Base-by-base conservation (phyloP, 2,329 filamentous ascomycete genomes). In the Septoria petroselini region DNA sequence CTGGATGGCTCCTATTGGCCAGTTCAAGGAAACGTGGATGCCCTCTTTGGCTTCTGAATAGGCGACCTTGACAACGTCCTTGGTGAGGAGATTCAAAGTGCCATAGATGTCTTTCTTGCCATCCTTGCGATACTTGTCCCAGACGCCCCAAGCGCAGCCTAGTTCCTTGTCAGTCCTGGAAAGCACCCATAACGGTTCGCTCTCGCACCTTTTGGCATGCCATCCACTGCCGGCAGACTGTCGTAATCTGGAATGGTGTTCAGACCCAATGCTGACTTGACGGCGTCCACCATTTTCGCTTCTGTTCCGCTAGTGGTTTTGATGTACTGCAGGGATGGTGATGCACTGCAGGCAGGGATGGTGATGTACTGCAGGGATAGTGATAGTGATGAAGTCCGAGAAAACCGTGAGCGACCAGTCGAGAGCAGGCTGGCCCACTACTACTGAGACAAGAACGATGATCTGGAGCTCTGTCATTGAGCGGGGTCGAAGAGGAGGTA, bases 81-180 rank as follows among this genome's bases (percentile, higher is more conserved):
- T 67, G 0, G 73, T 76, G 15, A 76, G 63, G 3, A 73, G 64
- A 53, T 77, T 77, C 21, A 76, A 58, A 1, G 68, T 71, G 1
- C 74, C 74, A 33, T 68, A 65, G 7, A 70, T 52, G 55, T 76
- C 73, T 37, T 72, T 70, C 34, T 69, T 60, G 29, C 70, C 72
- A 41, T 71, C 66, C 23, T 40, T 41, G 18, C 35, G 34, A 19
- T 39, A 47, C 35, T 71, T 69, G 44, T 74, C 74, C 47, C 70
- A 72, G 3, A 75, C 43, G 3, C 73, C 72, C 74, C 74, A 77
- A 25, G 50, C 62, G 44, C 60, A 63, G 51, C 65, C 59, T 62
- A 25, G 1, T 23, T 7, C 7, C 31, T 7, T 5, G 41, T 61
- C 27, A 58, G 54, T 42, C 12, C 7, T 31, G 21, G 9, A 3